Conservation (phyloP, 202 grass and related monocot species). For the Setaria italica region DNA sequence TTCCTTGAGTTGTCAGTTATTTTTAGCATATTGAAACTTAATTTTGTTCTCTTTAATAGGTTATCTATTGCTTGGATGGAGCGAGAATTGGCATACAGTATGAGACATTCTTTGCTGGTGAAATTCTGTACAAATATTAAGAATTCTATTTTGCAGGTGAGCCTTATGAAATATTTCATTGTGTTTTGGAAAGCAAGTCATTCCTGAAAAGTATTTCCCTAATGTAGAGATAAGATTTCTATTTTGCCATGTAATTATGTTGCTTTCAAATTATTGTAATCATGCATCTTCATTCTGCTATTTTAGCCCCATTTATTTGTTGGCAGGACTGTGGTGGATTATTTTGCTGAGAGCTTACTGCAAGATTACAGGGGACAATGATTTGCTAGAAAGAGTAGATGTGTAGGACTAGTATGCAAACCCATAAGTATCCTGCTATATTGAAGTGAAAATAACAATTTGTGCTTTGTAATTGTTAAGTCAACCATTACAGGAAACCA, state of each 20-base stretch:
- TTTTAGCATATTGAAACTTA: neutral
- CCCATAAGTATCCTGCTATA: neutral
- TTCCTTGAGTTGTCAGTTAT: constrained; percentile 22
- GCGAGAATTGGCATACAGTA: too few species aligned
- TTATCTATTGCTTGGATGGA: too few species aligned
- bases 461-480: neutral
- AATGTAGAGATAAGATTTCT: constrained; percentile 24
- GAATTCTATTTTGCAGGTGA: too few species aligned
- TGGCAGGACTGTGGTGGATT: constrained; percentile 73
- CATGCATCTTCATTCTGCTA: constrained; percentile 12
- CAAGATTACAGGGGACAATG: constrained; percentile 68
- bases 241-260: constrained; percentile 33
- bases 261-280: constrained; percentile 13
- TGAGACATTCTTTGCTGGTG: too few species aligned
- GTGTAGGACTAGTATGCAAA: constrained; percentile 52
- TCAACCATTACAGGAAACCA: constrained; percentile 58
- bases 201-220: too few species aligned
- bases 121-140: too few species aligned
- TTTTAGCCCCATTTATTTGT: constrained; percentile 29
- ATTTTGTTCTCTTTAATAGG: too few species aligned
- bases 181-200: too few species aligned
- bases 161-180: too few species aligned
- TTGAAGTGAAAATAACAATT: neutral
- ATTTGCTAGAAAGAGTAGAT: constrained; percentile 90
- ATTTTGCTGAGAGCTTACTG: constrained; percentile 82